Evolutionary conservation across 371 early-diverging fungal genomes (phyloP).

Genomic region (Blakeslea trispora): DNA sequence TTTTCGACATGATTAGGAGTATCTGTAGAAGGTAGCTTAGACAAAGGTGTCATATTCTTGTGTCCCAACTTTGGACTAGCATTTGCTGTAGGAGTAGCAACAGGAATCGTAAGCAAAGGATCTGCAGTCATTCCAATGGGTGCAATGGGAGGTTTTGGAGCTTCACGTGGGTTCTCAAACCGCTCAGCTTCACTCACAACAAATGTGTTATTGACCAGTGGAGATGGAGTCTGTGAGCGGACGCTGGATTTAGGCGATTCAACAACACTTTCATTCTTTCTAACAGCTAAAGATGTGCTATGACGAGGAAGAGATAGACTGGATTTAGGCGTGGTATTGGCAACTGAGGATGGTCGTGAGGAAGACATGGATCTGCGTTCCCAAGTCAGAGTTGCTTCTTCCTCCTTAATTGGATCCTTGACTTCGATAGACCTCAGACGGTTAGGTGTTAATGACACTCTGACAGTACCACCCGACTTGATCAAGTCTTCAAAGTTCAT

Average conservation of each 20-base stretch:
- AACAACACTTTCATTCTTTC: not conserved
- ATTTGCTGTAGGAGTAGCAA: not conserved
- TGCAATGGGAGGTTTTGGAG: slow-evolving; percentile 36
- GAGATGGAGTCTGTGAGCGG: slow-evolving; percentile 19
- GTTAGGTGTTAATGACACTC: slow-evolving; percentile 64
- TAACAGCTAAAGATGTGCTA: not conserved
- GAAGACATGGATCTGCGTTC: slow-evolving; percentile 36
- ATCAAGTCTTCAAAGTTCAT: slow-evolving; percentile 64
- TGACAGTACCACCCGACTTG: slow-evolving; percentile 60
- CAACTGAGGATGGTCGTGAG: slow-evolving; percentile 17
- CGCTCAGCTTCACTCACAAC: slow-evolving; percentile 11
- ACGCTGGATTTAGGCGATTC: slow-evolving; percentile 18
- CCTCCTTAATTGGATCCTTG: slow-evolving; percentile 24
- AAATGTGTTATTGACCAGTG: slow-evolving; percentile 18
- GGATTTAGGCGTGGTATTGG: slow-evolving; percentile 10
- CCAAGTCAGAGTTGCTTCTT: slow-evolving; percentile 26
- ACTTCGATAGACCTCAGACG: slow-evolving; percentile 64
- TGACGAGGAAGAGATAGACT: slow-evolving; percentile 11
- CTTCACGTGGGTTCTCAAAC: slow-evolving; percentile 41
- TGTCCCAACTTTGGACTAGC: not conserved
- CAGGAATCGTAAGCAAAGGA: not conserved
- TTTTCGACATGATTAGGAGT: too few relatives aligned
- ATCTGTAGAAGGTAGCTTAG: not conserved
- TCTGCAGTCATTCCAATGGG: not conserved
- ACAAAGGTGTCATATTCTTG: not conserved